Base-by-base conservation (phyloP, 2,329 filamentous ascomycete species). In the Beauveria scarabaeidicola region DNA sequence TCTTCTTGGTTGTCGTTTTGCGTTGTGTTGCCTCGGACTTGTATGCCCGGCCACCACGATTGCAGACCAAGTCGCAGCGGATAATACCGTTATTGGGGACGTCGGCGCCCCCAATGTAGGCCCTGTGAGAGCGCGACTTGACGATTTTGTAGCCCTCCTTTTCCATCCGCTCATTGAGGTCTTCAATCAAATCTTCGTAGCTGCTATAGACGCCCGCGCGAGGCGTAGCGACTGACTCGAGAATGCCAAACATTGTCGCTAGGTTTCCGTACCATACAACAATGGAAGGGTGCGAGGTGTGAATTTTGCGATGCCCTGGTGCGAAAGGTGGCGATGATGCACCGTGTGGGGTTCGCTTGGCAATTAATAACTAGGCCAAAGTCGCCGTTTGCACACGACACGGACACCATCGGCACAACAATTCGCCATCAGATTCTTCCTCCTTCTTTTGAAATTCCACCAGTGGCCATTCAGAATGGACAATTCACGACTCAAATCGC, bases 61-160 rank as follows among this genome's bases (percentile, higher is more conserved):
- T 73, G 65, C 75, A 77, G n/a, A 77, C 75, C 2, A 77, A 72
- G 65, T 77, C 75, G 61, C 72, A 75, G 60, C 75, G 73, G 38
- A 77, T 72, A 56, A 77, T 75, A 47, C 75, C 73, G 64, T 75
- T 76, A n/a, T 69, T 70, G 52, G 73, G 73, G 56, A 73, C 69
- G 64, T 74, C 72, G 40, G 73, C 70, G 47, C 73, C 75, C 50
- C 73, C 73, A 61, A 75, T 69, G 55, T 74, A 71, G 61, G 72
- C 70, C 61, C 75, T 73, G 65, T 77, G 74, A 27, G 74, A 76
- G 61, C 75, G 70, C 32, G 73, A 69, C 65, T 77, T 77, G 68
- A 77, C 75, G 58, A 77, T 73, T 63, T 76, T 77, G 72, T 76
- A 77, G 61, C 75, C 75, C 60, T 77, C 71, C 64, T 75, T 75